Percentiles rank a stretch among this genome's conserved stretches.
phyloP scores from a whole-genome alignment of 1,139 yeast genomes.

The Candida neerlandica region DNA sequence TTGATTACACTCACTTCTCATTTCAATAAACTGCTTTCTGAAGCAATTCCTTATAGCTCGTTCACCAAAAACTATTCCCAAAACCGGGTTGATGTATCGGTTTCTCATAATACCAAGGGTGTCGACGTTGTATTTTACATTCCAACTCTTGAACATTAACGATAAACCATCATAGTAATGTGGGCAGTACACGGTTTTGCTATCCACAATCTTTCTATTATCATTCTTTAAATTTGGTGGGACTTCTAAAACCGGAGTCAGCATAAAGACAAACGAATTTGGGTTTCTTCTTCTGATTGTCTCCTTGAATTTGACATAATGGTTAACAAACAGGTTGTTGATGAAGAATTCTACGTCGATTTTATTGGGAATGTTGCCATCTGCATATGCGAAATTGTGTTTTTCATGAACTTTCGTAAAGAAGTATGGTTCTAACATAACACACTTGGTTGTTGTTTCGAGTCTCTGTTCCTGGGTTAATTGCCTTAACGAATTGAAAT shows the following conservation, averaged over 20 bases:
- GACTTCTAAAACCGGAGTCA: conserved; percentile 78
- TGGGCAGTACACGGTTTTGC: conserved; percentile 72
- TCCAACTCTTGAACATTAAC: conserved; percentile 86
- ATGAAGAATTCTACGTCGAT: conserved; percentile 63
- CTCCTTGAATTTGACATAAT: conserved; percentile 51
- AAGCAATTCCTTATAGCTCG: conserved; percentile 72
- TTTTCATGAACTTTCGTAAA: conserved; percentile 31
- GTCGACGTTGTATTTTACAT: conserved; percentile 74
- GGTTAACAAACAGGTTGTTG: conserved; percentile 62
- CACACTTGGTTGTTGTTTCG: conserved; percentile 33
- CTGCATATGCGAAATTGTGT: conserved; percentile 18
- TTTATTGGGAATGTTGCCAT: conserved; percentile 26
- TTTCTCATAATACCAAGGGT: conserved; percentile 89
- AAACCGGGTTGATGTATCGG: conserved; percentile 69
- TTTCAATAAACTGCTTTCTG: conserved; percentile 62
- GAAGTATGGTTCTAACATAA: conserved; percentile 32
- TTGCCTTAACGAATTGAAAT: conserved; percentile 23
- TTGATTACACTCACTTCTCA: conserved; percentile 62
- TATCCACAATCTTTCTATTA: conserved; percentile 53
- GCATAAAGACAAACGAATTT: conserved; percentile 63
- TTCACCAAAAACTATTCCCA: conserved; percentile 83
- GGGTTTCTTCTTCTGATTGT: conserved; percentile 49
- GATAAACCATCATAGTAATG: conserved; percentile 96
- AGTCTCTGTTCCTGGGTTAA: conserved; percentile 33
- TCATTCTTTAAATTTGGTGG: conserved; percentile 72